Conservation (phyloP, 2,329 filamentous ascomycete species). For the Stylonectria norvegica region DNA sequence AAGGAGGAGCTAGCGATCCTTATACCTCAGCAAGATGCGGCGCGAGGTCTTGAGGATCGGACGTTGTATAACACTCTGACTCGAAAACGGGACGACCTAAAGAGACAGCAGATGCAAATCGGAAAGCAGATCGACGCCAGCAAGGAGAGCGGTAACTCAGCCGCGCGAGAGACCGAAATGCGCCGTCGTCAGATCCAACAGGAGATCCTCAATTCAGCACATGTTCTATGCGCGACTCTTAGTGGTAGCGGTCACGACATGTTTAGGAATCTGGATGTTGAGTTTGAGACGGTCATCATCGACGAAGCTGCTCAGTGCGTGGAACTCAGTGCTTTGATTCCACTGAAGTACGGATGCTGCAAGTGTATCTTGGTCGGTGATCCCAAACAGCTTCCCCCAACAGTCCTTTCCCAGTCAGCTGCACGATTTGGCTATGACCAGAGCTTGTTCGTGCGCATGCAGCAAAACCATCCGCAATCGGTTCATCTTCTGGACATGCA, state of each 20-base stretch:
- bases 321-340: constrained; percentile 92
- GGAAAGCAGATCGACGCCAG: constrained; percentile 82
- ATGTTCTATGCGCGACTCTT: constrained; percentile 91
- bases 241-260: constrained; percentile 97
- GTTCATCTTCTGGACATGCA: constrained; percentile 96
- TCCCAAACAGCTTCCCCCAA: constrained; percentile 94
- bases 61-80: constrained; percentile 55
- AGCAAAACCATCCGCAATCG: constrained; percentile 81
- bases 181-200: constrained; percentile 82
- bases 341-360: constrained; percentile 92
- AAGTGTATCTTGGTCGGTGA: constrained; percentile 98
- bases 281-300: constrained; percentile 98
- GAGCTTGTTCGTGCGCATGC: constrained; percentile 97
- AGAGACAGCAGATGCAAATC: constrained; percentile 68
- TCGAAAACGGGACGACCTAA: constrained; percentile 73
- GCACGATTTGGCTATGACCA: constrained; percentile 94
- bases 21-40: constrained; percentile 68
- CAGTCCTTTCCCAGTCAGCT: constrained; percentile 90
- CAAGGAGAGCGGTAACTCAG: constrained; percentile 80
- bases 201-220: constrained; percentile 82
- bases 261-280: constrained; percentile 89
- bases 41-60: constrained; percentile 53
- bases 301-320: constrained; percentile 98
- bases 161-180: constrained; percentile 80
- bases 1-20: constrained; percentile 71